These are phyloP conservation scores for Eucalyptus polyanthemos DNA, from an alignment of 345 rosid genomes.

Conservation along the genomic window DNA sequence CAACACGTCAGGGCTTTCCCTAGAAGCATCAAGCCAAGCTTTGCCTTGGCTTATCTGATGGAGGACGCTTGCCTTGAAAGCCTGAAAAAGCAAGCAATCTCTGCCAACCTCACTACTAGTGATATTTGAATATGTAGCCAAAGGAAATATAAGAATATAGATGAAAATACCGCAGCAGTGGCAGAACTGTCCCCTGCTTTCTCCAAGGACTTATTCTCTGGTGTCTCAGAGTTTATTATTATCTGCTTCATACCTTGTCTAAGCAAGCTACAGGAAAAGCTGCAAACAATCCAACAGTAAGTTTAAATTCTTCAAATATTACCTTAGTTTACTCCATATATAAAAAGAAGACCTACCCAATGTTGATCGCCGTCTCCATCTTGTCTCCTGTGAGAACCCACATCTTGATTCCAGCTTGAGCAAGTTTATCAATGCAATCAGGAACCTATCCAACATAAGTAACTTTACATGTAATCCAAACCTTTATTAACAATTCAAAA, in stretches of 20 bases:
- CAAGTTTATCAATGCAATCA: slow-evolving; percentile 93
- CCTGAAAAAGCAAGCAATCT: slow-evolving; percentile 20
- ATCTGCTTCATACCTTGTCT: slow-evolving; percentile 92
- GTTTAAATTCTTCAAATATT: background rate
- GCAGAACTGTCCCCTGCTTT: slow-evolving; percentile 63
- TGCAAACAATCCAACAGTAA: slow-evolving; percentile 16
- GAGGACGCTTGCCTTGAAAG: slow-evolving; percentile 51
- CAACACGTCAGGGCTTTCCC: slow-evolving; percentile 41
- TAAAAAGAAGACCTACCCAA: slow-evolving; percentile 34
- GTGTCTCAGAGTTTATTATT: slow-evolving; percentile 65
- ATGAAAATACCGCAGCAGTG: slow-evolving; percentile 30
- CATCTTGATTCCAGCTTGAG: slow-evolving; percentile 91
- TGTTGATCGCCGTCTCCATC: slow-evolving; percentile 97
- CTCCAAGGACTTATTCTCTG: slow-evolving; percentile 54
- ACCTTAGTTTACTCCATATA: background rate
- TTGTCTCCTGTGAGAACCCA: slow-evolving; percentile 99
- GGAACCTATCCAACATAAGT: slow-evolving; percentile 55
- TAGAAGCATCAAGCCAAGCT: slow-evolving; percentile 32
- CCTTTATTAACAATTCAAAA: background rate
- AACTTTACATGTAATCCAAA: background rate
- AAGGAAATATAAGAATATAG: background rate
- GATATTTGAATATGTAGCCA: background rate
- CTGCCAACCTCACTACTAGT: background rate
- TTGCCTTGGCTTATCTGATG: slow-evolving; percentile 49
- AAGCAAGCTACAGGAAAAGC: slow-evolving; percentile 93